Evolutionary conservation across 1,284 basidiomycete species (phyloP).

Genomic region (Cryptococcus amylolentus): DNA sequence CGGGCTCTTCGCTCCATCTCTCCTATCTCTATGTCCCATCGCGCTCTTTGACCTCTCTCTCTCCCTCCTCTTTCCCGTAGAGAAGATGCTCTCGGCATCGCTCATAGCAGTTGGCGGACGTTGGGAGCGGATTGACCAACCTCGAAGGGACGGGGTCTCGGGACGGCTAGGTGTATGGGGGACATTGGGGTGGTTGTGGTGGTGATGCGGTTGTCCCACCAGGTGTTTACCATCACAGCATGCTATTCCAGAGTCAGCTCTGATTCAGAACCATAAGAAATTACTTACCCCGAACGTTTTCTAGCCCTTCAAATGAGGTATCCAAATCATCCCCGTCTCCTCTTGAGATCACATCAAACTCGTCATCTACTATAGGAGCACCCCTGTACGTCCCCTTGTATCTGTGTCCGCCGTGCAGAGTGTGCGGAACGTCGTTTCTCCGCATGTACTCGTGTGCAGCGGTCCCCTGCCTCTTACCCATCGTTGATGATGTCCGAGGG

Average conservation of each 20-base stretch:
- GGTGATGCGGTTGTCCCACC: conserved; percentile 57
- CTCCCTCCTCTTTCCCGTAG: conserved; percentile 14
- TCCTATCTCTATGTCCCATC: conserved; percentile 14
- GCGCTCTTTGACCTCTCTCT: conserved; percentile 13
- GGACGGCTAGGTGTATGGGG: conserved; percentile 25
- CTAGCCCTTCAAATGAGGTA: conserved; percentile 84
- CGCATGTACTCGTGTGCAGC: conserved; percentile 83
- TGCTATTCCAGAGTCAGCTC: conserved; percentile 48
- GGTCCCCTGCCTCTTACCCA: conserved; percentile 79
- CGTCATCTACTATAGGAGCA: conserved; percentile 51
- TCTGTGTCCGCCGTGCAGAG: conserved; percentile 41
- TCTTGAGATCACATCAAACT: conserved; percentile 57
- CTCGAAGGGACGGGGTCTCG: conserved; percentile 32
- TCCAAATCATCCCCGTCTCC: conserved; percentile 67
- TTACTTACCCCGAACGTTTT: conserved; percentile 68
- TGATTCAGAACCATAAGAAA: neutral
- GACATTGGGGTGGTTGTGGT: conserved; percentile 55
- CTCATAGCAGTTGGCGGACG: conserved; percentile 18
- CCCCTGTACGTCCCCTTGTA: conserved; percentile 45
- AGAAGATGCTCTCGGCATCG: conserved; percentile 15
- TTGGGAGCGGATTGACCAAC: conserved; percentile 29
- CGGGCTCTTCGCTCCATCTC: conserved; percentile 3
- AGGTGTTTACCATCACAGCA: conserved; percentile 89
- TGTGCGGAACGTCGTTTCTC: conserved; percentile 53
- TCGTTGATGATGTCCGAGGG: conserved; percentile 51